phyloP scores from a whole-genome alignment of 2,329 filamentous ascomycete genomes.

The Botrytis tulipae region DNA sequence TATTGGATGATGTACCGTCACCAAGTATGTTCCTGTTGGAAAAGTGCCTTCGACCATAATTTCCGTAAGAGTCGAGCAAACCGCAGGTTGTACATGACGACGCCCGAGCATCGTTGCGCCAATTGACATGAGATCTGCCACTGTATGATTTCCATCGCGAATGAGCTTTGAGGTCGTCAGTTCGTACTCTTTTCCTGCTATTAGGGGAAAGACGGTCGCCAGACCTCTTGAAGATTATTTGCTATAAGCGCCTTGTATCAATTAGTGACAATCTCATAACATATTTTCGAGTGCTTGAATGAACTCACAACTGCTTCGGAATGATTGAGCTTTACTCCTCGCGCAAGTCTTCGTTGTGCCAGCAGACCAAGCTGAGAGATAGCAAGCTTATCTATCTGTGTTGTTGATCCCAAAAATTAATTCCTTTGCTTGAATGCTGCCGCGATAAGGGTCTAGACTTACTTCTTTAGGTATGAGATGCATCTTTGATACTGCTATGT shows the following conservation, averaged over 20 bases:
- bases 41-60: conserved; percentile 96
- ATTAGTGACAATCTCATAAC: conserved; percentile 21
- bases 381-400: conserved; percentile 89
- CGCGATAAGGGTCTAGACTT: conserved; percentile 50
- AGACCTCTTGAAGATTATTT: conserved; percentile 81
- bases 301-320: conserved; percentile 72
- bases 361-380: conserved; percentile 86
- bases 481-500: conserved; percentile 38
- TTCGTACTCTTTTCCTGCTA: conserved; percentile 12
- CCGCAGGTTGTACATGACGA: conserved; percentile 83
- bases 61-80: conserved; percentile 74
- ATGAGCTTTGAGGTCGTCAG: conserved; percentile 59
- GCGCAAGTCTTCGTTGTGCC: conserved; percentile 81
- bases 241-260: conserved; percentile 69
- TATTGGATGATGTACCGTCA: conserved; percentile 91
- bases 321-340: conserved; percentile 87
- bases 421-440: neutral
- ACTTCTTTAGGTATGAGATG: conserved; percentile 52
- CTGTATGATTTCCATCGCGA: conserved; percentile 89
- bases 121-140: conserved; percentile 89
- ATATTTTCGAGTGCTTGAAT: conserved; percentile 22
- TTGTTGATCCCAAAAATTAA: neutral
- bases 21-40: conserved; percentile 83
- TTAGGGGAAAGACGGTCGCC: neutral
- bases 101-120: conserved; percentile 91